Conservation (phyloP, 202 grass and related monocot genomes). For the Elaeis oleifera region DNA sequence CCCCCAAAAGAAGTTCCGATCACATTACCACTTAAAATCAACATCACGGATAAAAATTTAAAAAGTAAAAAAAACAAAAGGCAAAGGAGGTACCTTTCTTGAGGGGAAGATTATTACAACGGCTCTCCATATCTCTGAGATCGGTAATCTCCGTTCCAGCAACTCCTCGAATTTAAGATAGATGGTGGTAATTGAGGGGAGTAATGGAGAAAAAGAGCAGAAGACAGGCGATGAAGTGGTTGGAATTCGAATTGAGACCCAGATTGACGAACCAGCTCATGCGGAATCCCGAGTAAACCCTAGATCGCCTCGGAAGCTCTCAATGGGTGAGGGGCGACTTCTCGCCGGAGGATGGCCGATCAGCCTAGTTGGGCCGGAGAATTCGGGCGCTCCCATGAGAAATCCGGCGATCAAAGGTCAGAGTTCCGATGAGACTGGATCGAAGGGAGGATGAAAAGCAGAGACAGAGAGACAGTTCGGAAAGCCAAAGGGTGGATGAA, state of each 20-base stretch:
- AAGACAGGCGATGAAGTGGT: conserved; percentile 88
- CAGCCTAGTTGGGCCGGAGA: too few relatives aligned
- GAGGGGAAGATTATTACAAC: not conserved
- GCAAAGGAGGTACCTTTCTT: conserved; percentile 44
- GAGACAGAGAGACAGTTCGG: too few relatives aligned
- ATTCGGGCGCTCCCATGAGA: too few relatives aligned
- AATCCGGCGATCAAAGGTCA: too few relatives aligned
- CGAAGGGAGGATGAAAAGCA: too few relatives aligned
- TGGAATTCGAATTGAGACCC: conserved; percentile 92
- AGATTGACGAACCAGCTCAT: conserved; percentile 99
- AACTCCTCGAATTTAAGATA: conserved; percentile 38
- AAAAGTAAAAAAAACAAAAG: too few relatives aligned
- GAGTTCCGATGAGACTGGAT: too few relatives aligned
- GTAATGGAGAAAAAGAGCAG: conserved; percentile 96
- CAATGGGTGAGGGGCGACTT: not conserved
- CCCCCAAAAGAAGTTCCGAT: too few relatives aligned
- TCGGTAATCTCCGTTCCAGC: conserved; percentile 28
- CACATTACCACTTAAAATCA: too few relatives aligned
- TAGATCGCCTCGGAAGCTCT: conserved; percentile 8
- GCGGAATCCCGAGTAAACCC: conserved; percentile 17
- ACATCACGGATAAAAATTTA: too few relatives aligned
- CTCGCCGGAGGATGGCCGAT: not conserved
- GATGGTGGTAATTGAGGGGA: conserved; percentile 56
- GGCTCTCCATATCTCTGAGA: conserved; percentile 50
- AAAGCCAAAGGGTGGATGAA: too few relatives aligned